Evolutionary conservation across 2,329 filamentous ascomycete species (phyloP), one percentile per base, ranked within the genome.

Genomic region (Talaromyces sp.): DNA sequence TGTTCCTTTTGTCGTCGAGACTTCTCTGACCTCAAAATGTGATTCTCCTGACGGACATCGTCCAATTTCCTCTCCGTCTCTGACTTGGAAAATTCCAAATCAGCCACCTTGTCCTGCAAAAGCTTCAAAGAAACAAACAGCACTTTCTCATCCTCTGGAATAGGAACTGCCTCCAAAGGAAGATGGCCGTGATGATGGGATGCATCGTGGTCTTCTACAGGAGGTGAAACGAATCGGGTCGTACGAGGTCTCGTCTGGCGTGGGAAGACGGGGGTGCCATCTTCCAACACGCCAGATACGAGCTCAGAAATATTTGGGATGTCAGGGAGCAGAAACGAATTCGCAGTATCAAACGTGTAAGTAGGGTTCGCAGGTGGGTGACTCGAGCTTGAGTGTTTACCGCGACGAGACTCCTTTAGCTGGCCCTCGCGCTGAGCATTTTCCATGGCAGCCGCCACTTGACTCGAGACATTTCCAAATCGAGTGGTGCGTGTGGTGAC

Each of bases 111-210:
- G 50, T 86, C 84, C 65, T 86, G 81, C 10, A 87, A 72, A 18
- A 85, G 73, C 58, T 85, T 80, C 16, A 88, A 75, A 10, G 84
- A 85, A n/a, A 83, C 79, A 67, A 86, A 86, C 55, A 89, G 81
- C 2, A 82, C 82, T 70, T 88, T 86, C 65, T 88, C 86, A 56
- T 88, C 85, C 12, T 83, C 79, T 0, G 85, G 85, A 53, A 87
- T 79, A 0, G 83, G 79, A 10, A 87, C 76, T 12, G 80, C 78
- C 42, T 85, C 80, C 23, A 88, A 73, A 0, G 80, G 78, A 12
- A 78, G 70, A 67, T 86, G 78, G 42, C 73, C 70, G 12, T 69
- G 72, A 23, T 70, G 68, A 34, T 74, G 61, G 14, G 72, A 73
- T 16, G 68, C 63, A 30, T 75, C 71, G 7, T 68, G 68, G 47